Percentiles rank a stretch among this genome's conserved stretches.
These are phyloP conservation scores for Casuarina equisetifolia DNA, from an alignment of 306 rosid species.

Conservation along the genomic window DNA sequence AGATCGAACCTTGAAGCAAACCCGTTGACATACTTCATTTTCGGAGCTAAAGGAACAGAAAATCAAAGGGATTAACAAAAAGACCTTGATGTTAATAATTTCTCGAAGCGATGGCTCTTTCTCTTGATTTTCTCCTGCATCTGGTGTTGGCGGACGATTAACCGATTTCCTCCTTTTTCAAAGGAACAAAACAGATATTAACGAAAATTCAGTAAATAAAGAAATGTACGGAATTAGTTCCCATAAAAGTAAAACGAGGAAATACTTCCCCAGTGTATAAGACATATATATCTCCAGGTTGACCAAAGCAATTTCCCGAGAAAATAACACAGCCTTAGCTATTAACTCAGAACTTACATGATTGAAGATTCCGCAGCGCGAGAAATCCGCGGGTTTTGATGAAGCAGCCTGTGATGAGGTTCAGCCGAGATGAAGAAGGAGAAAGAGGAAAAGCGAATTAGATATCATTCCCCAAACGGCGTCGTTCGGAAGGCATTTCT, in stretches of 20 bases:
- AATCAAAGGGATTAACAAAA: not conserved
- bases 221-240: not conserved
- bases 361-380: not conserved
- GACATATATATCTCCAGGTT: no score
- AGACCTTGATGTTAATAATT: conserved; percentile 71
- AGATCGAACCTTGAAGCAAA: not conserved
- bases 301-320: not conserved
- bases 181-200: not conserved
- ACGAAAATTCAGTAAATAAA: not conserved
- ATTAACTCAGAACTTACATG: not conserved
- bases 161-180: conserved; percentile 71
- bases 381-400: not conserved
- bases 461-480: not conserved
- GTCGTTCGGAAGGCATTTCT: not conserved
- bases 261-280: no score
- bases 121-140: conserved; percentile 53
- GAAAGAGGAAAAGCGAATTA: not conserved
- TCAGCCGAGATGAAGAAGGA: not conserved
- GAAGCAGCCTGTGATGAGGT: not conserved
- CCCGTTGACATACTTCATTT: not conserved
- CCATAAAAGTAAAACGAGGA: no score
- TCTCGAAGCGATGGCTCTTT: conserved; percentile 74
- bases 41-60: not conserved
- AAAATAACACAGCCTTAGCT: not conserved
- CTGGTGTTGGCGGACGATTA: conserved; percentile 92